A percentile compares a stretch with the other conserved stretches of the same genome.
phyloP scores from a whole-genome alignment of 371 early-diverging fungal species.

The Sporodiniella umbellata region DNA sequence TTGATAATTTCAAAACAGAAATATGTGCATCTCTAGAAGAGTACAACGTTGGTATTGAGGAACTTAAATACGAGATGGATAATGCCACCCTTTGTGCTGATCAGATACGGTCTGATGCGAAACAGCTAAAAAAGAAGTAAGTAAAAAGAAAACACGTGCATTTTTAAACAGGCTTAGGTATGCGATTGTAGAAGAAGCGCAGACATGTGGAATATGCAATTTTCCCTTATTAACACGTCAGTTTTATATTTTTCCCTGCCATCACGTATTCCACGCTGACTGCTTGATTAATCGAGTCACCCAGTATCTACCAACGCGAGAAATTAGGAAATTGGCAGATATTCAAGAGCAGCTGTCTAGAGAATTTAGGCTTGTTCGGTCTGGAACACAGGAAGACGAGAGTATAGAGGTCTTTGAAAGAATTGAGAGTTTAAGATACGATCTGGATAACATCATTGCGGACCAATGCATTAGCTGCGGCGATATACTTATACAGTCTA shows the following conservation, averaged over 20 bases:
- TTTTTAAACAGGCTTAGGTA: conserved; percentile 2
- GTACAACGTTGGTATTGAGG: conserved; percentile 79
- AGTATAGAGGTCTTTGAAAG: conserved; percentile 9
- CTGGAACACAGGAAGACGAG: conserved; percentile 17
- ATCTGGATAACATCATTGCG: conserved; percentile 79
- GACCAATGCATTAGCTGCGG: conserved; percentile 86
- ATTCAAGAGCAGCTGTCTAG: conserved; percentile 58
- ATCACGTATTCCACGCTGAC: conserved; percentile 65
- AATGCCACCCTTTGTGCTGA: conserved; percentile 85
- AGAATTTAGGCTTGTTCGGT: conserved; percentile 26
- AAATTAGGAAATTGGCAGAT: conserved; percentile 44
- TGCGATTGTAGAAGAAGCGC: conserved; percentile 19
- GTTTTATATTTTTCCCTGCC: conserved; percentile 22
- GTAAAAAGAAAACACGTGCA: not conserved
- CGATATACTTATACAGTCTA: conserved; percentile 80
- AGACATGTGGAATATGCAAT: conserved; percentile 27
- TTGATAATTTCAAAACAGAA: conserved; percentile 93
- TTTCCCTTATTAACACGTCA: conserved; percentile 34
- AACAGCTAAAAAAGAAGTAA: conserved; percentile 67
- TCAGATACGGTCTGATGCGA: conserved; percentile 75
- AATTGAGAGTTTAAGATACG: conserved; percentile 41
- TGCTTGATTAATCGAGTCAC: conserved; percentile 69
- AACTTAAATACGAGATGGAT: conserved; percentile 85
- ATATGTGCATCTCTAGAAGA: conserved; percentile 82
- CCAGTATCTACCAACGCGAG: conserved; percentile 29